phyloP scores from a whole-genome alignment of 2,329 filamentous ascomycete genomes.

The Dactylonectria estremocensis region DNA sequence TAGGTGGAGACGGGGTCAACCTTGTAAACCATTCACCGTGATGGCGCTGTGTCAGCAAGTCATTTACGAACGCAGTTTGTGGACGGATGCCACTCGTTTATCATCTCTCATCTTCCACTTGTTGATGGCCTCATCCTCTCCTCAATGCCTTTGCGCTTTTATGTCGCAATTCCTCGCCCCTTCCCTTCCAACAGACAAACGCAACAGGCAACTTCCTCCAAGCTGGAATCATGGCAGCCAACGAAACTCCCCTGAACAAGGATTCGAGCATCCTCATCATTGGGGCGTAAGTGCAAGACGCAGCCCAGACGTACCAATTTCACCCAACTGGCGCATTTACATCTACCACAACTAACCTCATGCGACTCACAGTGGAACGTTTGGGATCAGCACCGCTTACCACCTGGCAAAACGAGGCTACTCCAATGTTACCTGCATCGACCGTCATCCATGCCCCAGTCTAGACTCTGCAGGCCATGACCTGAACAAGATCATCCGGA shows the following conservation, averaged over 20 bases:
- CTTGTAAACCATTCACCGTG: not conserved
- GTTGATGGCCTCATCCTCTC: not conserved
- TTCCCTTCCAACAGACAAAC: no score
- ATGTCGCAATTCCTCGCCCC: not conserved
- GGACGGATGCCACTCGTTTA: not conserved
- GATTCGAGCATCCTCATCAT: conserved; percentile 29
- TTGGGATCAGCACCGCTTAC: conserved; percentile 30
- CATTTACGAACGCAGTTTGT: no score
- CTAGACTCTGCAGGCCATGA: conserved; percentile 40
- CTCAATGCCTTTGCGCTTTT: not conserved
- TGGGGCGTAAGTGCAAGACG: conserved; percentile 22
- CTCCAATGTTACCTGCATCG: conserved; percentile 34
- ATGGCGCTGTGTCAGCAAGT: not conserved
- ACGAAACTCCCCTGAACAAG: not conserved
- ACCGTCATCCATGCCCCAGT: conserved; percentile 39
- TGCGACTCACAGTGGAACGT: conserved; percentile 15
- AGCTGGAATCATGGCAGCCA: not conserved
- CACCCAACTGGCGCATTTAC: not conserved
- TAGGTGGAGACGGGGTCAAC: not conserved
- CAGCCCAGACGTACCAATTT: not conserved
- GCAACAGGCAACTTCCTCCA: not conserved
- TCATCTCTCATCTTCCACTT: not conserved
- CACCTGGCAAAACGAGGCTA: conserved; percentile 34
- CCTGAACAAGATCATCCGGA: conserved; percentile 36
- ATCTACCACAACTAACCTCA: not conserved